Base-by-base conservation (phyloP, 441 rosid species). In the Sinapis alba region DNA sequence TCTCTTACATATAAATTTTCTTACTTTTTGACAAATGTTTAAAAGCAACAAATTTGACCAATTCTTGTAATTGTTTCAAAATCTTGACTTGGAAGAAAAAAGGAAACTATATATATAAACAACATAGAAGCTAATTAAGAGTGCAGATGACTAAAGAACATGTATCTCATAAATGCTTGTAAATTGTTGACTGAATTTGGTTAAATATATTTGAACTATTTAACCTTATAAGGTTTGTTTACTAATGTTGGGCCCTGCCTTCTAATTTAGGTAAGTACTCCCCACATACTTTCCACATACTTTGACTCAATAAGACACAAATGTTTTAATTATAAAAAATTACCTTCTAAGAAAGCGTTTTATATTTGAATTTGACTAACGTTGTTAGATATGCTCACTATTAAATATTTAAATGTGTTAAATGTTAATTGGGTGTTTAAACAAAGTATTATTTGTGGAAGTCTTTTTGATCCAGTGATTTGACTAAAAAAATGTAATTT, bases 61-160 rank as follows among this genome's bases (percentile, higher is more conserved):
- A 5, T 8, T n/a, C 43, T 65, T 6, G n/a, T 43, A n/a, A 43
- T 34, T 21, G 7, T 41, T 43, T 7, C 18, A 43, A 41, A 41
- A 23, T 41, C 7, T 41, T 64, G 68, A 64, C 68, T 63, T 20
- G 19, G 12, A 41, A 38, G 28, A 26, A n/a, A 63, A 63, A 38
- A 18, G 20, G 13, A 63, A 6, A 21, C 7, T 10, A 6, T 34
- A 26, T 26, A 7, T 10, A 60, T 15, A 45, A 6, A 61, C 26
- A 38, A 24, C 28, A 45, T 27, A 30, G 50, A 47, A 71, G 50
- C 15, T 47, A 47, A 20, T 32, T 62, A 32, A 45, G 15, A 60
- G 45, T 27, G 21, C 27, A 27, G 47, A 27, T 4, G 47, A 71
- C 59, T 28, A 43, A 45, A 59, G 20, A 43, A 60, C 11, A 27